Percentiles rank a stretch among this genome's conserved stretches.
These are phyloP conservation scores for Borealophlyctis nickersoniae DNA, from an alignment of 192 early-diverging fungal species.

Conservation along the genomic window DNA sequence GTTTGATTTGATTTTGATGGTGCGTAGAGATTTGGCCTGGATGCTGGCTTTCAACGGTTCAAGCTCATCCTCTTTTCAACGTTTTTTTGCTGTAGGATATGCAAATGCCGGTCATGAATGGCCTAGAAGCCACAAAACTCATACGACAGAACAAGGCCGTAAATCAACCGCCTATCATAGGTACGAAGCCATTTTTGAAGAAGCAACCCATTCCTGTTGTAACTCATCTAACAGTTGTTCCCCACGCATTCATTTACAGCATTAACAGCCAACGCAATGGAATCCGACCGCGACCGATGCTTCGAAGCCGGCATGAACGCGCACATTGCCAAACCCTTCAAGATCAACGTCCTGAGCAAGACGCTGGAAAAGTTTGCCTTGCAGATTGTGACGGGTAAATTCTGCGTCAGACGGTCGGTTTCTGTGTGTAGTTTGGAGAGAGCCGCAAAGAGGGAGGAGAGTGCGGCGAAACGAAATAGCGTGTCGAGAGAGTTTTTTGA, in stretches of 20 bases:
- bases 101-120: slow-evolving; percentile 28
- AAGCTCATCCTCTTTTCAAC: too few species aligned
- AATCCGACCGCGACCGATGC: slow-evolving; percentile 17
- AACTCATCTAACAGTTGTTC: not conserved
- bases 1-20: slow-evolving; percentile 19
- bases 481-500: too few species aligned
- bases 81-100: not conserved
- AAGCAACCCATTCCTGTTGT: too few species aligned
- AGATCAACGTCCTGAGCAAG: not conserved
- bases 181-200: too few species aligned
- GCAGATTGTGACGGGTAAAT: too few species aligned
- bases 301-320: slow-evolving; percentile 29
- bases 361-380: not conserved
- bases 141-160: slow-evolving; percentile 9
- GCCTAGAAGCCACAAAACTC: slow-evolving; percentile 22
- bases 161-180: slow-evolving; percentile 14
- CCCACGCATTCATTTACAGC: slow-evolving; percentile 3
- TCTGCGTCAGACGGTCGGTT: too few species aligned
- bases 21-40: not conserved
- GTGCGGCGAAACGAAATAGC: too few species aligned
- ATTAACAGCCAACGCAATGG: slow-evolving; percentile 30
- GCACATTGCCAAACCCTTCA: slow-evolving; percentile 28
- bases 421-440: too few species aligned
- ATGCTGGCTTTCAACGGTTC: too few species aligned
- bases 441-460: too few species aligned